These are phyloP conservation scores for Daldinia sp. DNA, from an alignment of 2,329 filamentous ascomycete genomes.

Conservation along the genomic window DNA sequence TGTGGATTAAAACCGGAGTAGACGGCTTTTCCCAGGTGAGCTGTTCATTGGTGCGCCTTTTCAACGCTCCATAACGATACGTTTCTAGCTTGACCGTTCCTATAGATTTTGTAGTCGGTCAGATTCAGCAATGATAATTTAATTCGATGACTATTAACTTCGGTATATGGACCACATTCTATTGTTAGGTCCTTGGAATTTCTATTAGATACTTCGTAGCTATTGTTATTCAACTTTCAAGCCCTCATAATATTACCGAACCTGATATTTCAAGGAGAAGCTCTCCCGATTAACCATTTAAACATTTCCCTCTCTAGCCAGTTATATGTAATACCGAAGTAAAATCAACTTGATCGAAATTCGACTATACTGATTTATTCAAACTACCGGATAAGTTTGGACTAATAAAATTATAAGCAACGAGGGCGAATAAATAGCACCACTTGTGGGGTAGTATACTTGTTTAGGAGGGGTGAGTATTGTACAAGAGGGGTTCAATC, in stretches of 20 bases:
- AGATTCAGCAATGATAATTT: background rate
- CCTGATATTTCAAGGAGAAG: too few relatives aligned
- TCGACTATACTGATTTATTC: background rate
- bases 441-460: background rate
- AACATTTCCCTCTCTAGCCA: too few relatives aligned
- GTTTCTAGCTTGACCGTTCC: background rate
- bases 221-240: too few relatives aligned
- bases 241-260: too few relatives aligned
- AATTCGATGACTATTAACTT: too few relatives aligned
- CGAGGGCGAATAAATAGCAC: background rate
- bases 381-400: background rate
- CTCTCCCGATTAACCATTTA: too few relatives aligned
- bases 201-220: too few relatives aligned
- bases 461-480: constrained; percentile 1
- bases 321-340: too few relatives aligned
- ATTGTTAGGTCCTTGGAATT: too few relatives aligned
- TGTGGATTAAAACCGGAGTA: background rate
- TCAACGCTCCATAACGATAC: background rate
- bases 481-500: background rate
- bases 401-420: background rate
- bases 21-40: background rate
- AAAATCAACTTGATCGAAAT: too few relatives aligned
- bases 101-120: background rate
- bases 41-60: background rate
- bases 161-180: too few relatives aligned